Percentiles rank a stretch among this genome's conserved stretches.
phyloP scores from a whole-genome alignment of 768 basidiomycete genomes.

The Lactifluus subvellereus region DNA sequence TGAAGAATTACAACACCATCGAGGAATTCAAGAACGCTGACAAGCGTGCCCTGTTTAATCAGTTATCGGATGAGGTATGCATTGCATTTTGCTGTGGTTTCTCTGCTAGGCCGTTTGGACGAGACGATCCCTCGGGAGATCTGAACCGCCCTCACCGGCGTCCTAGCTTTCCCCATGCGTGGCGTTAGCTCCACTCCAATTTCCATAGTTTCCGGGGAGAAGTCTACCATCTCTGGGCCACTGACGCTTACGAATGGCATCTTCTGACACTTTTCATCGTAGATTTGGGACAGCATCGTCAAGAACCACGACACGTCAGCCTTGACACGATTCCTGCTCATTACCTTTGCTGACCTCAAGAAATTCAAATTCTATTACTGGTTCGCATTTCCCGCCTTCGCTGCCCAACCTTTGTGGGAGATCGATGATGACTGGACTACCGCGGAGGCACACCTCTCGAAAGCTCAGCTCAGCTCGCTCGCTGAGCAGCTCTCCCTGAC shows the following conservation, averaged over 20 bases:
- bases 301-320: conserved; percentile 46
- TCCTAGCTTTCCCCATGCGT: background rate
- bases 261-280: background rate
- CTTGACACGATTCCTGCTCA: conserved; percentile 76
- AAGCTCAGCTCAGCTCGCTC: conserved; percentile 37
- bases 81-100: background rate
- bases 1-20: conserved; percentile 97
- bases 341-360: conserved; percentile 96
- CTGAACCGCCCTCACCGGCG: background rate
- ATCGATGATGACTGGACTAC: conserved; percentile 58
- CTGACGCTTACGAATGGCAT: background rate
- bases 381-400: conserved; percentile 95
- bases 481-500: conserved; percentile 41
- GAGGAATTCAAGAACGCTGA: conserved; percentile 90
- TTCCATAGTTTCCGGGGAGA: background rate
- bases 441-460: conserved; percentile 42
- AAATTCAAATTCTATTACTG: conserved; percentile 98
- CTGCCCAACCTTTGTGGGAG: conserved; percentile 87
- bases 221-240: background rate
- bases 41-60: conserved; percentile 82
- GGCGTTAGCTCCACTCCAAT: background rate
- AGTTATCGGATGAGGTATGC: conserved; percentile 59
- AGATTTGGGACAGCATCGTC: conserved; percentile 69
- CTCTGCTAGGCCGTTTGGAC: background rate
- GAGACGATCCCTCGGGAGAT: background rate